phyloP scores from a whole-genome alignment of 1,284 basidiomycete species.

The Porogramme epimiltina region DNA sequence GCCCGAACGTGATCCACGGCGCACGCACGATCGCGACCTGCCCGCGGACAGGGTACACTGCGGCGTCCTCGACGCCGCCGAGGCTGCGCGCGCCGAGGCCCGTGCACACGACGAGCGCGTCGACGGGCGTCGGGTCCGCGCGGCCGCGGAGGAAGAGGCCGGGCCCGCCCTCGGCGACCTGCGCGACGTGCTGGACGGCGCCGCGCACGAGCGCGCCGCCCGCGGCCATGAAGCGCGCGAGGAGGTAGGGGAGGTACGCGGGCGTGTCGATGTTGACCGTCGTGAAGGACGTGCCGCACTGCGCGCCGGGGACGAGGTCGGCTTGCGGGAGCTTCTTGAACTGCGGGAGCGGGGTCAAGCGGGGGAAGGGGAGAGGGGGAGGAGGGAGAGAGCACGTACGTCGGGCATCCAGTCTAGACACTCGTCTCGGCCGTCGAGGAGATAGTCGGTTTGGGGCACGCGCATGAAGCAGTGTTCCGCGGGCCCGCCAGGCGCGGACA shows the following conservation, averaged over 20 bases:
- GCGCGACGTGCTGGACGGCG: constrained; percentile 62
- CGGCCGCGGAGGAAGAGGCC: constrained; percentile 36
- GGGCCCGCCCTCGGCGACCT: constrained; percentile 64
- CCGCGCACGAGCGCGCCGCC: constrained; percentile 64
- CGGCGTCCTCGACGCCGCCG: constrained; percentile 46
- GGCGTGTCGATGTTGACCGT: constrained; percentile 73
- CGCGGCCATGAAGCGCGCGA: constrained; percentile 56
- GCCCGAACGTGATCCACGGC: constrained; percentile 60
- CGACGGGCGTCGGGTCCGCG: constrained; percentile 27
- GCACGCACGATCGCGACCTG: constrained; percentile 52
- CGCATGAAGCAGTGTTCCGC: constrained; percentile 64
- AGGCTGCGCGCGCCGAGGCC: constrained; percentile 54
- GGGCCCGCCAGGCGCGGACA: constrained; percentile 56
- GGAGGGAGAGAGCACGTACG: constrained; percentile 39
- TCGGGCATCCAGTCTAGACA: constrained; percentile 62
- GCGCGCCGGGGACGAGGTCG: constrained; percentile 45
- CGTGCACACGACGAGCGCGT: constrained; percentile 69
- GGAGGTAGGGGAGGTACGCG: constrained; percentile 68
- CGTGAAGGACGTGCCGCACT: constrained; percentile 56
- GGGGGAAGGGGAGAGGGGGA: not conserved
- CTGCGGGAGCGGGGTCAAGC: constrained; percentile 34
- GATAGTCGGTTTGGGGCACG: constrained; percentile 61
- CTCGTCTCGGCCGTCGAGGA: constrained; percentile 43
- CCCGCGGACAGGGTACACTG: constrained; percentile 53
- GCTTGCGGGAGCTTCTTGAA: constrained; percentile 47